Base-by-base conservation (phyloP, 2,329 filamentous ascomycete species). In the Peltaster fructicola region DNA sequence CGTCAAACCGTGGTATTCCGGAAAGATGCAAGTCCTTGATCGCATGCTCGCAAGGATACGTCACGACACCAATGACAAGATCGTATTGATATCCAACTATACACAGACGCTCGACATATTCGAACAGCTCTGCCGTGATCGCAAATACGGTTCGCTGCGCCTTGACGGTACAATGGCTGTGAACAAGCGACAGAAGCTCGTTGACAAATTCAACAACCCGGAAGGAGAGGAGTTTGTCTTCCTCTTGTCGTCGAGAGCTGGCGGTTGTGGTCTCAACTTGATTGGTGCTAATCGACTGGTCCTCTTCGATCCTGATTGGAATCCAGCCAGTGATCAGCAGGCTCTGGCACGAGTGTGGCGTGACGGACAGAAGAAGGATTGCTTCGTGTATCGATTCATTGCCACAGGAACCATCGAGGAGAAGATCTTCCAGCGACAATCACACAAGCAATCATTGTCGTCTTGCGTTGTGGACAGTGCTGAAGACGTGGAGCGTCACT, bases 381-480 rank as follows among this genome's bases (percentile, higher is more conserved):
- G 88, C 45, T 98, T 98, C 42, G 88, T 98, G 9, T 98, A 98
- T 51, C 78, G 88, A n/a, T 98, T 98, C 56, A 98, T 98, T 41
- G 79, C 84, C 0, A 95, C 90, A 0, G 88, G 88, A 4, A 93
- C 84, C 0, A 98, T 98, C 33, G 88, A 98, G 47, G 88, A 98
- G 53, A 98, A 98, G 57, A 93, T 98, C 39, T 98, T 98, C 57
- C 88, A 98, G 52, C 75, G 90, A 7, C 88, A 98, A 47, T 91
- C 80, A 1, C 90, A 98, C 60, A 98, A 98, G 54, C 88, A 98
- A 53, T 90, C 81, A 6, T 61, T 98, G 2, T 95, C 85, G 1
- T 91, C 81, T 0, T 93, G 84, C 40, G 88, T 98, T 4, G 88
- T 98, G 6, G 88, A 98, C 51, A 84, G 78, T 3, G 85, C 81